phyloP scores from a whole-genome alignment of 345 rosid species.

The Murraya paniculata region DNA sequence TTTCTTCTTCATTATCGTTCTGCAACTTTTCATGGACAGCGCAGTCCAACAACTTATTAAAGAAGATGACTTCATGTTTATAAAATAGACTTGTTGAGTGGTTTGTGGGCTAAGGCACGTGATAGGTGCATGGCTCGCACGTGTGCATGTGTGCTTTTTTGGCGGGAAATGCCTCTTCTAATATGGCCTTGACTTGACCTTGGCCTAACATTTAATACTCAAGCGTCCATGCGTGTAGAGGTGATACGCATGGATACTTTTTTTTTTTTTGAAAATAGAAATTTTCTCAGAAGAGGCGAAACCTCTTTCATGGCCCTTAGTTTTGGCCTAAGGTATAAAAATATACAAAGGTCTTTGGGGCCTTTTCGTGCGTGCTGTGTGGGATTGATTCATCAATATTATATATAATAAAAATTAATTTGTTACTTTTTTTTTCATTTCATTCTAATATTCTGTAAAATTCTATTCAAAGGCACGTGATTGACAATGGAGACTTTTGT shows the following conservation, averaged over 20 bases:
- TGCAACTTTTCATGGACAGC: constrained; percentile 13
- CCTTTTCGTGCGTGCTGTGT: constrained; percentile 39
- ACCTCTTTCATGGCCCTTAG: constrained; percentile 33
- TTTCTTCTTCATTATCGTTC: constrained; percentile 6
- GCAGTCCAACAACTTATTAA: neutral
- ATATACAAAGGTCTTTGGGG: constrained; percentile 45
- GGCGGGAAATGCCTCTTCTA: constrained; percentile 44
- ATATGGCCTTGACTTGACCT: constrained; percentile 26
- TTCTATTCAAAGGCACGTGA: constrained; percentile 39
- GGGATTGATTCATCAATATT: constrained; percentile 26
- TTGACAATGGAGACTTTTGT: constrained; percentile 41
- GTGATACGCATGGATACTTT: constrained; percentile 28
- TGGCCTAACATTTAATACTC: constrained; percentile 21
- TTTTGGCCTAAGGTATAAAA: constrained; percentile 26
- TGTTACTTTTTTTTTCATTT: neutral
- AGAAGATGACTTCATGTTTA: constrained; percentile 9
- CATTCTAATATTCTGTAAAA: neutral
- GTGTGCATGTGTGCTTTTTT: constrained; percentile 44
- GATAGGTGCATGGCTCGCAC: constrained; percentile 28
- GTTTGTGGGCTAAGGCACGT: constrained; percentile 27
- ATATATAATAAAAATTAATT: constrained; percentile 21
- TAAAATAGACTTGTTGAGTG: constrained; percentile 20
- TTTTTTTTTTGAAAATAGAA: neutral
- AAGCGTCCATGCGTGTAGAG: constrained; percentile 28
- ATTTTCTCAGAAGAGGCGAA: constrained; percentile 16